Evolutionary conservation across 129 eudicot species (phyloP).

Genomic region (Flaveria robusta): DNA sequence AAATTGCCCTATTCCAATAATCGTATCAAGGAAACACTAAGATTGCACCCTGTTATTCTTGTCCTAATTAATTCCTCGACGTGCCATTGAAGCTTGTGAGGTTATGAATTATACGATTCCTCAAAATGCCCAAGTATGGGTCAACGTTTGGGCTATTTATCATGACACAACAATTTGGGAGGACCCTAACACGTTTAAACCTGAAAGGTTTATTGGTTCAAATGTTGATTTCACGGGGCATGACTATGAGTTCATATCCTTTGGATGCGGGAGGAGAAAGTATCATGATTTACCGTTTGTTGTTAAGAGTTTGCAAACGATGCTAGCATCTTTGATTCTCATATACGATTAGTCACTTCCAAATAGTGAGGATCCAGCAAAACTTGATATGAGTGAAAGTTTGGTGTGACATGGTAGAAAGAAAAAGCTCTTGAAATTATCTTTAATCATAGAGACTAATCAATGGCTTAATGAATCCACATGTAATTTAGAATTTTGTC

Average conservation of each 20-base stretch:
- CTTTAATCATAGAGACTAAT: background rate
- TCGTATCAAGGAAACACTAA: conserved; percentile 24
- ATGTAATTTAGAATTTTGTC: background rate
- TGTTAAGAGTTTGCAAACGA: conserved; percentile 19
- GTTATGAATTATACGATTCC: conserved; percentile 40
- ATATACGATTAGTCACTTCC: conserved; percentile 34
- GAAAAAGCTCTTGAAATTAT: conserved; percentile 28
- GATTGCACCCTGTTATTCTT: conserved; percentile 26
- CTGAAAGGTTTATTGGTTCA: conserved; percentile 36
- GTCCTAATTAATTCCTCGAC: conserved; percentile 31
- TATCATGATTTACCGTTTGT: conserved; percentile 29
- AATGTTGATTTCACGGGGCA: conserved; percentile 18
- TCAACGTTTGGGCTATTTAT: conserved; percentile 38
- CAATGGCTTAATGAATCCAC: background rate
- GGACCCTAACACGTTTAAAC: conserved; percentile 30
- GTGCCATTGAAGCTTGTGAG: conserved; percentile 19
- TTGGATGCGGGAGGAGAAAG: conserved; percentile 38
- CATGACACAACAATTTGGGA: conserved; percentile 34
- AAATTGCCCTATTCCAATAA: conserved; percentile 9
- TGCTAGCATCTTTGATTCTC: conserved; percentile 12
- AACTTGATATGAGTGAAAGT: conserved; percentile 15
- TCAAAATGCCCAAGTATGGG: conserved; percentile 20
- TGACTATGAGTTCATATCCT: conserved; percentile 28
- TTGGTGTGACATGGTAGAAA: conserved; percentile 24
- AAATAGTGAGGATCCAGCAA: conserved; percentile 14